Evolutionary conservation across 345 rosid genomes (phyloP).

Genomic region (Pelargonium nanum): DNA sequence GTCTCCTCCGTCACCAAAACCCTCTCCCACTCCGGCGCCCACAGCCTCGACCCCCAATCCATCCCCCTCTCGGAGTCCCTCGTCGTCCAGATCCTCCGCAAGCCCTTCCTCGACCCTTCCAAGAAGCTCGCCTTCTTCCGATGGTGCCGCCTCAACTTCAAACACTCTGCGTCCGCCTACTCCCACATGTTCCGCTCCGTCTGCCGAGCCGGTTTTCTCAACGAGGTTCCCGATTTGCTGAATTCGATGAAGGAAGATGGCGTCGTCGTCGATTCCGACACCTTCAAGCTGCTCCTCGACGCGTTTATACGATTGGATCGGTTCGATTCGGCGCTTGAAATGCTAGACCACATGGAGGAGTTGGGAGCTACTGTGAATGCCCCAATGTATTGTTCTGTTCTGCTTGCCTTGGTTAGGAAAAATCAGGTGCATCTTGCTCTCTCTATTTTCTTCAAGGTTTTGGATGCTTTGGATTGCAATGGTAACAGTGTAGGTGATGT

Average conservation of each 20-base stretch:
- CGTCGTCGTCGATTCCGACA: slow-evolving; percentile 38
- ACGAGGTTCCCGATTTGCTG: slow-evolving; percentile 49
- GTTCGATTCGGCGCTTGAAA: slow-evolving; percentile 50
- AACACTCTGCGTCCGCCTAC: slow-evolving; percentile 51
- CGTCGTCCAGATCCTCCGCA: slow-evolving; percentile 55
- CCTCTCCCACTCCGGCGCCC: slow-evolving; percentile 48
- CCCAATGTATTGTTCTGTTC: slow-evolving; percentile 48
- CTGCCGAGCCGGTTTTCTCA: slow-evolving; percentile 48
- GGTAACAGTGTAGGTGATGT: slow-evolving; percentile 10
- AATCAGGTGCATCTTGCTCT: slow-evolving; percentile 46
- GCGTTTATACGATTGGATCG: slow-evolving; percentile 44
- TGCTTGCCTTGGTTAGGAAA: slow-evolving; percentile 57
- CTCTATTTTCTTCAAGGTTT: slow-evolving; percentile 58
- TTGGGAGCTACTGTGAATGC: slow-evolving; percentile 34
- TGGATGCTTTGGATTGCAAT: slow-evolving; percentile 25
- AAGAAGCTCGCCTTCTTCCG: slow-evolving; percentile 57
- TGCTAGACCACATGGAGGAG: slow-evolving; percentile 73
- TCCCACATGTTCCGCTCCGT: slow-evolving; percentile 53
- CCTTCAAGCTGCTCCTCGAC: slow-evolving; percentile 52
- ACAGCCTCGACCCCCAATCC: slow-evolving; percentile 45
- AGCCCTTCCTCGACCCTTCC: slow-evolving; percentile 39
- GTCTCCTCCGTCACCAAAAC: slow-evolving; percentile 54
- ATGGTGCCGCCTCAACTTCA: slow-evolving; percentile 45
- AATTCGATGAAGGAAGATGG: slow-evolving; percentile 54
- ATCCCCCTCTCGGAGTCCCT: slow-evolving; percentile 53